A percentile compares a stretch with the other conserved stretches of the same genome.
These are phyloP conservation scores for Penicillium griseofulvum DNA, from an alignment of 2,329 filamentous ascomycete species.

Conservation along the genomic window DNA sequence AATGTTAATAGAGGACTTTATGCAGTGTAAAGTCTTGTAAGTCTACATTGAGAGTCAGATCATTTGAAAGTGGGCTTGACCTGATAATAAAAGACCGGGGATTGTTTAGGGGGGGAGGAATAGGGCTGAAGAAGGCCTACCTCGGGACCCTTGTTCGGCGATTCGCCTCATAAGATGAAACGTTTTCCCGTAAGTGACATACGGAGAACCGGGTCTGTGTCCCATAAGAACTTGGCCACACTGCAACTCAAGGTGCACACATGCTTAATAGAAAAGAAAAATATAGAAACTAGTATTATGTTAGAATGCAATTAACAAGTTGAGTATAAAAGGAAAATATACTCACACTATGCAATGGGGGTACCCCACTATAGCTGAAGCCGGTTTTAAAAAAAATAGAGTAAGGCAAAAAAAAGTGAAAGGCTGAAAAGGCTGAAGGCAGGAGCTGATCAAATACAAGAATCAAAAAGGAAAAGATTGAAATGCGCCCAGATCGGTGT, in stretches of 20 bases:
- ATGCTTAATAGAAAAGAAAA: constrained; percentile 10
- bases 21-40: constrained; percentile 11
- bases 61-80: constrained; percentile 6
- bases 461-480: constrained; percentile 1
- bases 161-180: constrained; percentile 29
- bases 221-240: constrained; percentile 22
- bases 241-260: constrained; percentile 16
- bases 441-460: neutral
- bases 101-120: neutral
- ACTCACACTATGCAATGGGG: neutral
- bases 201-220: constrained; percentile 24
- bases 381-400: neutral
- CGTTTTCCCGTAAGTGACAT: constrained; percentile 25
- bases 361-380: neutral
- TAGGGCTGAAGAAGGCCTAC: constrained; percentile 23
- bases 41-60: constrained; percentile 21
- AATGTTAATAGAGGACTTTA: constrained; percentile 3
- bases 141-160: constrained; percentile 20
- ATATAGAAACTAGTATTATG: neutral
- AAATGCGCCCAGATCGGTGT: constrained; percentile 11
- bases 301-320: neutral
- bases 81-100: neutral
- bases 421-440: constrained; percentile 6
- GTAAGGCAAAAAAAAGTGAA: neutral
- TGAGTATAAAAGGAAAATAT: neutral